These are phyloP conservation scores for Arthonia radiata DNA, from an alignment of 495 filamentous ascomycete species.

Conservation along the genomic window DNA sequence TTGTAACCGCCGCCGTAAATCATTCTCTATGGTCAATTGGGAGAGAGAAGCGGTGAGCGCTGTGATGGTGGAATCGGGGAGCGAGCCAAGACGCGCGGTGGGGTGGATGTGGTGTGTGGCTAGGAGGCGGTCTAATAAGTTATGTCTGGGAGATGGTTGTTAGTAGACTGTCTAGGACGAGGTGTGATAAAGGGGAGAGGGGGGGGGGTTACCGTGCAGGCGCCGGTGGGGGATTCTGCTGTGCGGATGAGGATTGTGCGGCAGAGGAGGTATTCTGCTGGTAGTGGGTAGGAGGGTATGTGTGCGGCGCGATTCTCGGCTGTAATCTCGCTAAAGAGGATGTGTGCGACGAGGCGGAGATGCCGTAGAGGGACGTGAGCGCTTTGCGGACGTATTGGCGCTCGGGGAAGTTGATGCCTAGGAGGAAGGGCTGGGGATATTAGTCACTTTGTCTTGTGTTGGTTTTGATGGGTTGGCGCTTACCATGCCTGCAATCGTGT, in stretches of 20 bases:
- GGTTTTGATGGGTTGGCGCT: too few relatives aligned
- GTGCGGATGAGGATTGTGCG: too few relatives aligned
- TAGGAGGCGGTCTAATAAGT: constrained; percentile 30
- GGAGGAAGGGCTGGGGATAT: constrained; percentile 73
- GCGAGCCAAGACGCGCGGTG: constrained; percentile 42
- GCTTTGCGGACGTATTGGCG: background rate
- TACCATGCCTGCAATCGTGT: too few relatives aligned
- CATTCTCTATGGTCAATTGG: constrained; percentile 83
- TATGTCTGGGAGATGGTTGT: background rate
- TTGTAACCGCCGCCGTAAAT: constrained; percentile 44
- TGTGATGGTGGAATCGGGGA: constrained; percentile 45
- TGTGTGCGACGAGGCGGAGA: background rate
- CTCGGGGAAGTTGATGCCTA: constrained; percentile 69
- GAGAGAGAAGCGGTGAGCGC: constrained; percentile 66
- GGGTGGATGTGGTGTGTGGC: constrained; percentile 73
- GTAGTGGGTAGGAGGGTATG: too few relatives aligned
- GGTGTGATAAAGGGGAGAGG: too few relatives aligned
- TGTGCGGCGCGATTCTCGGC: background rate
- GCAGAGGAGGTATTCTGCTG: too few relatives aligned
- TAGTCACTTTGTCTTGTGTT: too few relatives aligned
- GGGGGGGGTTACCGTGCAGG: too few relatives aligned
- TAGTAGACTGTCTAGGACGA: too few relatives aligned
- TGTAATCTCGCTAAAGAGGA: background rate
- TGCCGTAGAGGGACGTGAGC: background rate
- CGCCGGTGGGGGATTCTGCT: too few relatives aligned